phyloP scores from a whole-genome alignment of 1,139 yeast genomes.

The Taphrina betulina region DNA sequence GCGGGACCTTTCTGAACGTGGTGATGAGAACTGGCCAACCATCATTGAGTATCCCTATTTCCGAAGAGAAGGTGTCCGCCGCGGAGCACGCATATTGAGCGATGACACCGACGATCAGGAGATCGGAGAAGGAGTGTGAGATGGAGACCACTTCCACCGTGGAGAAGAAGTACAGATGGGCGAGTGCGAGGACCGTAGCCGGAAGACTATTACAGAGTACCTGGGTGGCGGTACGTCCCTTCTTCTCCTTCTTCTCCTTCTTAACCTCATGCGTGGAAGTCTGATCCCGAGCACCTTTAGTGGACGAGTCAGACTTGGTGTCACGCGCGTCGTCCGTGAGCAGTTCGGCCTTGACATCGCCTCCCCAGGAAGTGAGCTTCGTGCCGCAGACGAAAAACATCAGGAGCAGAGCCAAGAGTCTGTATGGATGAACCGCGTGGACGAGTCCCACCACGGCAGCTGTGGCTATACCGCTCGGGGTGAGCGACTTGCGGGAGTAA shows the following conservation, averaged over 20 bases:
- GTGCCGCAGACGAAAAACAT: conserved; percentile 50
- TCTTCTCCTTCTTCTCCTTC: conserved; percentile 11
- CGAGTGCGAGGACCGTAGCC: conserved; percentile 6
- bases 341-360: conserved; percentile 35
- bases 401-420: conserved; percentile 45
- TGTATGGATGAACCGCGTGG: conserved; percentile 48
- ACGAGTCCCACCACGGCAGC: conserved; percentile 49
- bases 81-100: conserved; percentile 51
- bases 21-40: conserved; percentile 49
- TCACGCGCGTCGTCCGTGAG: conserved; percentile 26
- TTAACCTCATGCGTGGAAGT: too few relatives aligned
- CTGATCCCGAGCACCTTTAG: too few relatives aligned
- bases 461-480: conserved; percentile 46
- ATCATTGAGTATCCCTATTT: conserved; percentile 50
- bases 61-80: conserved; percentile 55
- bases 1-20: conserved; percentile 49
- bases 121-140: conserved; percentile 15
- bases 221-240: conserved; percentile 36
- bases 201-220: conserved; percentile 29
- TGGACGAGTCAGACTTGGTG: not conserved
- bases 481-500: conserved; percentile 45
- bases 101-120: conserved; percentile 45
- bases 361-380: conserved; percentile 45
- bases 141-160: conserved; percentile 14
- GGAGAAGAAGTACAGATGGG: conserved; percentile 18